Evolutionary conservation across 495 filamentous ascomycete genomes (phyloP).

Genomic region (Pyrenula massariospora): DNA sequence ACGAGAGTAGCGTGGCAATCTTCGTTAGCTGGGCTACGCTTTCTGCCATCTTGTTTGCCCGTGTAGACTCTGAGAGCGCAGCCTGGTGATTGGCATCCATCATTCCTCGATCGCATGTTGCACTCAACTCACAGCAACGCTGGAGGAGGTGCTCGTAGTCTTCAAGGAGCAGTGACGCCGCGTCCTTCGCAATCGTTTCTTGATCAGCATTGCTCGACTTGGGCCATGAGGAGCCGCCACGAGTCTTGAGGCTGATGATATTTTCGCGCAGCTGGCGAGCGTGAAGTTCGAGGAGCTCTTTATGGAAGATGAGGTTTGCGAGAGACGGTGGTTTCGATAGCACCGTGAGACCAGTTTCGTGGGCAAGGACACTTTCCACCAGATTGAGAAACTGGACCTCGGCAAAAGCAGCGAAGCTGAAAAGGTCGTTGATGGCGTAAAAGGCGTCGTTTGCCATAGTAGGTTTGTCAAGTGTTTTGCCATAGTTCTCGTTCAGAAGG

Average conservation of each 20-base stretch:
- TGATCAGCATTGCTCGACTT: neutral
- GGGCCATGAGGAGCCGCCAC: neutral
- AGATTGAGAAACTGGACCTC: constrained; percentile 17
- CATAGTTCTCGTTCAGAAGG: constrained; percentile 9
- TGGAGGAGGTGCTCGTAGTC: constrained; percentile 14
- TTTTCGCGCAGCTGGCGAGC: constrained; percentile 4
- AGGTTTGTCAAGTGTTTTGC: constrained; percentile 4
- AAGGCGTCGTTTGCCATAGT: constrained; percentile 10
- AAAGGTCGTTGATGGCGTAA: constrained; percentile 15
- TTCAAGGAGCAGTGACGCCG: constrained; percentile 7
- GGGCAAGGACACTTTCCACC: constrained; percentile 7
- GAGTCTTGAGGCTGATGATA: constrained; percentile 3
- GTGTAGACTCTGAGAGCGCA: constrained; percentile 14
- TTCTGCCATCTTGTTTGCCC: constrained; percentile 15
- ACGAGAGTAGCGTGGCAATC: constrained; percentile 12
- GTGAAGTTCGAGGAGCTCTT: constrained; percentile 5
- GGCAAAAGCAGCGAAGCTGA: constrained; percentile 11
- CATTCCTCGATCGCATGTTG: constrained; percentile 11
- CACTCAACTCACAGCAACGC: constrained; percentile 3
- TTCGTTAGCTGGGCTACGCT: constrained; percentile 10
- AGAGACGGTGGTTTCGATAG: constrained; percentile 6
- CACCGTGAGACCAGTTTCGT: constrained; percentile 6
- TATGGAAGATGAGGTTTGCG: constrained; percentile 4
- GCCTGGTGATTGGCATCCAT: constrained; percentile 11
- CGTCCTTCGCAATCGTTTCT: constrained; percentile 1